Conservation (phyloP, 2,329 filamentous ascomycete genomes). For the Biscogniauxia sp. region DNA sequence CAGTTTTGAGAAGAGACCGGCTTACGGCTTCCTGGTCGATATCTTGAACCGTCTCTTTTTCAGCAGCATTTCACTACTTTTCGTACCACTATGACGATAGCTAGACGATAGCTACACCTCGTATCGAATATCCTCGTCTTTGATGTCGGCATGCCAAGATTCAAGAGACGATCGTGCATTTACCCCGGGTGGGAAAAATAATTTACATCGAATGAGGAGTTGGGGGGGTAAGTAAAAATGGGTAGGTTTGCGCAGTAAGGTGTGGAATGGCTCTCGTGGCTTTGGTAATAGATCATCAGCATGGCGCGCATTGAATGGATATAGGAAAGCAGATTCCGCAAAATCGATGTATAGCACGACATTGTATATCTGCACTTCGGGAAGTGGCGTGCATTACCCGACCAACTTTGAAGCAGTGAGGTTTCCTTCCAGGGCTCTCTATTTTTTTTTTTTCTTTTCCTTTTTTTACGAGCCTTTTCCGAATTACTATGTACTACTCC, state of each 20-base stretch:
- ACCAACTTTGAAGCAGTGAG: constrained; percentile 6
- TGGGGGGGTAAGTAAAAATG: constrained; percentile 10
- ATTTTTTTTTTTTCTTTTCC: background rate
- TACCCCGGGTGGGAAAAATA: constrained; percentile 12
- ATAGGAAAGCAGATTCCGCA: constrained; percentile 14
- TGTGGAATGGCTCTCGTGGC: background rate
- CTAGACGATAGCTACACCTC: background rate
- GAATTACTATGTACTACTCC: background rate
- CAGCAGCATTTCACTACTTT: background rate
- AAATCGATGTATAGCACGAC: constrained; percentile 15
- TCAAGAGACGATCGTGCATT: constrained; percentile 11
- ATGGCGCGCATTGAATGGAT: constrained; percentile 13
- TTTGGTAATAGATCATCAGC: constrained; percentile 16
- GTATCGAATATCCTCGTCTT: background rate
- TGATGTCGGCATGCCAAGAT: constrained; percentile 10
- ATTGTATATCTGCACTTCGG: constrained; percentile 16
- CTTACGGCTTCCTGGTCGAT: background rate
- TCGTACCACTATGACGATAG: background rate
- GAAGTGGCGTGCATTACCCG: constrained; percentile 14
- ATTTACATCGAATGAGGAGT: constrained; percentile 16
- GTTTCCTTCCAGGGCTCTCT: background rate
- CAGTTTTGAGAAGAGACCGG: background rate
- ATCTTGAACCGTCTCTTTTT: background rate
- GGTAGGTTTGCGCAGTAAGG: constrained; percentile 8
- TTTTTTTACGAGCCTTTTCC: background rate